Evolutionary conservation across 164 flowering plant species (phyloP).

Genomic region (Euptelea pleiosperma): DNA sequence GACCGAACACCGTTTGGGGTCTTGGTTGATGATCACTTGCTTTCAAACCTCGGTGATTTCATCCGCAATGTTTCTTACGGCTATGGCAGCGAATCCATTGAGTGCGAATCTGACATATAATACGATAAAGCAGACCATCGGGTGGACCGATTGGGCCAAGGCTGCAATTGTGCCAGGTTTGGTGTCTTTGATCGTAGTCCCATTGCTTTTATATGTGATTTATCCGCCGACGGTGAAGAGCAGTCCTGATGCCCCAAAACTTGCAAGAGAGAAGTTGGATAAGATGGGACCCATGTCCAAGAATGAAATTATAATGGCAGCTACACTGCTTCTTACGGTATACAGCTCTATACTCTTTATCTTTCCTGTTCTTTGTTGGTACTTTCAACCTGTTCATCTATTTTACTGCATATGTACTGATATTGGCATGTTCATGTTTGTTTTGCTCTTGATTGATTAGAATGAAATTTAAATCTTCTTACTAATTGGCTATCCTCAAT

Average conservation of each 20-base stretch:
- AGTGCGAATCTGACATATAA: constrained; percentile 66
- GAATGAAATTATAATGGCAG: constrained; percentile 85
- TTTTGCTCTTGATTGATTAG: constrained; percentile 4
- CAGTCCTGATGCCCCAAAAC: constrained; percentile 90
- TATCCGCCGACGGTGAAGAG: constrained; percentile 84
- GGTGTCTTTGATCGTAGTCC: constrained; percentile 73
- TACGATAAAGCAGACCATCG: constrained; percentile 63
- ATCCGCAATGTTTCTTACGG: constrained; percentile 86
- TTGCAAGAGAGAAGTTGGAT: constrained; percentile 78
- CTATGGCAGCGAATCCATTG: constrained; percentile 93
- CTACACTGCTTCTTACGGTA: constrained; percentile 85
- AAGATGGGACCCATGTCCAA: constrained; percentile 88
- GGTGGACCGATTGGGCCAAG: constrained; percentile 94
- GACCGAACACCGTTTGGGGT: constrained; percentile 64
- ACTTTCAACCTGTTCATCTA: background rate
- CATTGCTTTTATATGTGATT: constrained; percentile 64
- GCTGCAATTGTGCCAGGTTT: constrained; percentile 92
- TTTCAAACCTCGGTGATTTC: constrained; percentile 90
- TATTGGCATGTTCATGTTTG: background rate
- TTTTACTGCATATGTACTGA: background rate
- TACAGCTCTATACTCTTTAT: background rate
- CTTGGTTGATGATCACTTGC: constrained; percentile 92
- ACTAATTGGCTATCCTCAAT: too few relatives aligned
- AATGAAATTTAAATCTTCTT: too few relatives aligned
- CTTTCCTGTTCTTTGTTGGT: too few relatives aligned